Evolutionary conservation across 768 basidiomycete species (phyloP), one percentile per base, ranked within the genome.

Genomic region (Coprinopsis sp.): DNA sequence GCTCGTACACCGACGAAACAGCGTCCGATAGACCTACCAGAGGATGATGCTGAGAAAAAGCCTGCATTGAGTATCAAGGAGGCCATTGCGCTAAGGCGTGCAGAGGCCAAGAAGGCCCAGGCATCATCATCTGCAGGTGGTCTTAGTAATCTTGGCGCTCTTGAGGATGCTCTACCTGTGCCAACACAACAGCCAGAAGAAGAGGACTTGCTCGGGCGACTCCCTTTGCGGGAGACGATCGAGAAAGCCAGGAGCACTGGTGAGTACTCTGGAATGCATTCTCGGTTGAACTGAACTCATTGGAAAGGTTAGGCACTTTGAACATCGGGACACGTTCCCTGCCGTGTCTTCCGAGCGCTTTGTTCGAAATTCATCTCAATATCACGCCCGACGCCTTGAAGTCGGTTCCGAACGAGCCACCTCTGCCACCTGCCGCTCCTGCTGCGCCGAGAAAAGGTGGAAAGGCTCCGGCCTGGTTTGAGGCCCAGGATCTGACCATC

Each of bases 281-380:
- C 21, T 60, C 47, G 61, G 58, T 68, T 49, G 55, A 63, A 53
- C 67, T 71, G 64, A 66, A 69, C 70, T 77, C 57, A 79, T 72
- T 57, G 54, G 58, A 64, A 76, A 73, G 74, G 58, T 53, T 52
- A 72, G 88, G 87, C 54, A 71, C 76, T 29, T 69, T 91, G 57
- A 91, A 91, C 64, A 67, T 91, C 53, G 75, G 84, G 5, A 81
- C 87, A 19, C 81, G 90, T 50, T 78, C 76, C 39, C 66, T 92
- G 51, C 75, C 72, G 3, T 87, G 87, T 59, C 60, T 91, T 18
- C 89, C 89, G 3, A 84, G 84, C 3, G 82, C 78, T 1, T 67
- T 92, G 21, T 92, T 88, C 56, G 84, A 90, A 53, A 76, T 88
- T 8, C 90, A 91, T 63, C 71, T 92, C 22, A 82, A 81, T 5